A percentile compares a stretch with the other conserved stretches of the same genome.
Evolutionary conservation across 176 grass and related monocot genomes (phyloP).

Genomic region (Elymus sibiricus): DNA sequence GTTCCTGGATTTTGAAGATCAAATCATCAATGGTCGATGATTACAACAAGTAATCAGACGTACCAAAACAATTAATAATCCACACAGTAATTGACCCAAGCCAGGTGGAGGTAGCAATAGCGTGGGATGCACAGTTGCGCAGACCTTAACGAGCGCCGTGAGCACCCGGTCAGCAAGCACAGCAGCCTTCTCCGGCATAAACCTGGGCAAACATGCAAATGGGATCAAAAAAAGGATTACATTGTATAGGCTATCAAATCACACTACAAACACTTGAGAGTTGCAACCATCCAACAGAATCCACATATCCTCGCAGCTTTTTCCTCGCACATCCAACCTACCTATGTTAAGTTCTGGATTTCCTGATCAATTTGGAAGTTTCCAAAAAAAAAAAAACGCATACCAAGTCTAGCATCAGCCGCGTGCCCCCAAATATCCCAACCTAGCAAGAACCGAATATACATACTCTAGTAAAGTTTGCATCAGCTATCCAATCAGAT

Average conservation of each 20-base stretch:
- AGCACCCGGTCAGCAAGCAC: slow-evolving; percentile 67
- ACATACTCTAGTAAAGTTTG: not conserved
- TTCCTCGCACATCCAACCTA: not conserved
- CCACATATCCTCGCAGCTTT: not conserved
- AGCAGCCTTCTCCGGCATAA: slow-evolving; percentile 82
- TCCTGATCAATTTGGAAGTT: not conserved
- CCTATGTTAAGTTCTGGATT: not conserved
- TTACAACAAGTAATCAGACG: not conserved
- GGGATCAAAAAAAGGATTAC: not conserved
- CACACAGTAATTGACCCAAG: not conserved
- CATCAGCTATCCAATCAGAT: not conserved
- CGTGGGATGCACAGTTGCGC: not conserved
- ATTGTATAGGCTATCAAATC: not conserved
- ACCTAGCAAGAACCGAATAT: not conserved
- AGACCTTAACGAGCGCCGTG: slow-evolving; percentile 81
- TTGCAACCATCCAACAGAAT: not conserved
- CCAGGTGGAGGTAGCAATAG: not conserved
- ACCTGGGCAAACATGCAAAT: slow-evolving; percentile 34
- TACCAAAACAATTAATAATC: not conserved
- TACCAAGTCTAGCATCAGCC: no score
- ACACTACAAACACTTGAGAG: not conserved
- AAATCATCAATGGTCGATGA: not conserved
- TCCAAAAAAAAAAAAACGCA: not conserved
- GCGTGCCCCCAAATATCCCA: not conserved
- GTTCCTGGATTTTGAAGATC: slow-evolving; percentile 49